A percentile compares a stretch with the other conserved stretches of the same genome.
Conservation (phyloP, 306 rosid genomes). For the Alnus glutinosa region DNA sequence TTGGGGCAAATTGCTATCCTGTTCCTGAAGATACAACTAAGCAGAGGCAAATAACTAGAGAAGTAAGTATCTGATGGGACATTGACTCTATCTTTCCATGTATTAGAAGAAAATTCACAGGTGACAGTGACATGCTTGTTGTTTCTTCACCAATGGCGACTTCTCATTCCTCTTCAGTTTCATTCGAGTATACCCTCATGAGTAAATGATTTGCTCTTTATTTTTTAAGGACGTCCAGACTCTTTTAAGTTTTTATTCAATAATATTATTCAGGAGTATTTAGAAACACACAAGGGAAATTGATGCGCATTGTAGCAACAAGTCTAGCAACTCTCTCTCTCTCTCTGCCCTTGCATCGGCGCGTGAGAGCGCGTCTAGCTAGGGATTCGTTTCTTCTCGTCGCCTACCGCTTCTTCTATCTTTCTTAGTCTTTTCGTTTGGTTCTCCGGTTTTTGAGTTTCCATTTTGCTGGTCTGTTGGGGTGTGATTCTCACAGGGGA, state of each 20-base stretch:
- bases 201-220: neutral
- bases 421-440: too few relatives aligned
- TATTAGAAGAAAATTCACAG: neutral
- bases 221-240: constrained; percentile 12
- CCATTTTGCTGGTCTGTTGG: too few relatives aligned
- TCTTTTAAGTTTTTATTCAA: neutral
- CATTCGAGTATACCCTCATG: neutral
- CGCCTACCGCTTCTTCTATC: too few relatives aligned
- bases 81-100: constrained; percentile 6
- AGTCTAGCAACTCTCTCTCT: too few relatives aligned
- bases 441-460: too few relatives aligned
- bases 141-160: constrained; percentile 4
- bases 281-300: too few relatives aligned
- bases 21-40: constrained; percentile 93
- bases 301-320: too few relatives aligned
- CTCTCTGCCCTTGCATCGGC: too few relatives aligned
- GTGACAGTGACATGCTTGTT: constrained; percentile 28
- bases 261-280: neutral
- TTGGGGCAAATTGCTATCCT: constrained; percentile 96
- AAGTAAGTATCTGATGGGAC: constrained; percentile 53
- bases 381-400: too few relatives aligned
- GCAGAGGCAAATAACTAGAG: constrained; percentile 91
- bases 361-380: too few relatives aligned
- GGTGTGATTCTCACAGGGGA: too few relatives aligned
- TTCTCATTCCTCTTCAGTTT: neutral